Conservation (phyloP, 1,139 yeast species). For the Kluyveromyces sp. region DNA sequence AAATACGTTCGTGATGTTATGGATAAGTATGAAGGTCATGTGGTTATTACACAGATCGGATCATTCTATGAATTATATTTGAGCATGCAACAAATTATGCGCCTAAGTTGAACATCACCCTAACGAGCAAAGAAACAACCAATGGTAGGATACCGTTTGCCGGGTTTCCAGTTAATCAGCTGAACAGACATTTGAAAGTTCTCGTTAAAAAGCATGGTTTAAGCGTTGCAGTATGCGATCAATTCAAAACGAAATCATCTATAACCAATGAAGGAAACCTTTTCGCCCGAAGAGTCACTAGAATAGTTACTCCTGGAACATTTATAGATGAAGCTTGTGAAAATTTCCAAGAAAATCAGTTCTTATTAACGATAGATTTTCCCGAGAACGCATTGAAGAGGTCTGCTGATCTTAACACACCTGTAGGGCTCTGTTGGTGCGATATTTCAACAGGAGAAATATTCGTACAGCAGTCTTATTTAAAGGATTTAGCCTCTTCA, state of each 20-base stretch:
- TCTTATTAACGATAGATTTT: conserved; percentile 54
- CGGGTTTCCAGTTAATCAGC: conserved; percentile 73
- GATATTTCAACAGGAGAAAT: conserved; percentile 82
- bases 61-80: conserved; percentile 85
- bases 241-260: conserved; percentile 32
- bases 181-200: conserved; percentile 64
- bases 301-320: conserved; percentile 91
- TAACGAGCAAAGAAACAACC: conserved; percentile 42
- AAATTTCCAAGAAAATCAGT: conserved; percentile 65
- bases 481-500: conserved; percentile 31
- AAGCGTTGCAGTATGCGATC: conserved; percentile 79
- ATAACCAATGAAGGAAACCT: conserved; percentile 31
- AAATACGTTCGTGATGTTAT: conserved; percentile 36
- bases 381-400: conserved; percentile 41
- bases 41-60: conserved; percentile 82
- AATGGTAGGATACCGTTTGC: conserved; percentile 67
- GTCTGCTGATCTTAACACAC: conserved; percentile 40
- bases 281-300: conserved; percentile 60
- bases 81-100: conserved; percentile 78
- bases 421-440: conserved; percentile 78
- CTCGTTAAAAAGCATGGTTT: conserved; percentile 62
- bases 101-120: conserved; percentile 56
- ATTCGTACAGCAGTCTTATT: conserved; percentile 39
- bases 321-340: conserved; percentile 79
- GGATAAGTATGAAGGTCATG: conserved; percentile 53